Evolutionary conservation across 768 basidiomycete genomes (phyloP).

Genomic region (Royoungia palumana): DNA sequence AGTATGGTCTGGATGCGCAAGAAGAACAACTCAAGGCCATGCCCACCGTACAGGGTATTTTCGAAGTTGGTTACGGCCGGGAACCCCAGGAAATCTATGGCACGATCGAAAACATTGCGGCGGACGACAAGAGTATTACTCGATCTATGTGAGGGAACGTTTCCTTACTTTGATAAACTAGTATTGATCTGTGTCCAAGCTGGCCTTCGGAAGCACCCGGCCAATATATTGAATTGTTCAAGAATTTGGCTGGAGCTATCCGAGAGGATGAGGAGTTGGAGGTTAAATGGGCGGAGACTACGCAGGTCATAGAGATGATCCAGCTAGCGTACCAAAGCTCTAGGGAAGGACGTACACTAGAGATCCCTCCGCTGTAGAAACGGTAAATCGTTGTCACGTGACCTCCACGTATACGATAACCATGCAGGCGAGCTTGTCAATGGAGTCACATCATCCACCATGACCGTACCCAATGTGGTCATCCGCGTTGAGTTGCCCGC

Average conservation of each 20-base stretch:
- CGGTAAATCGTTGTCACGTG: slow-evolving; percentile 21
- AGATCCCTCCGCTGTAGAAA: slow-evolving; percentile 21
- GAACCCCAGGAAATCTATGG: slow-evolving; percentile 67
- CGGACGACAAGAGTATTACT: slow-evolving; percentile 38
- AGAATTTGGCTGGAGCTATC: slow-evolving; percentile 63
- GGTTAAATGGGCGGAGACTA: slow-evolving; percentile 74
- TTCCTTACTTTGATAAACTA: slow-evolving; percentile 18
- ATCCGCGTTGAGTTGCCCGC: slow-evolving; percentile 76
- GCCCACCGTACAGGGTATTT: slow-evolving; percentile 42
- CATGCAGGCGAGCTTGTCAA: no score
- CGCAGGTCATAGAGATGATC: slow-evolving; percentile 69
- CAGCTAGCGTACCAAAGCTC: slow-evolving; percentile 70
- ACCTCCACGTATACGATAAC: slow-evolving; percentile 28
- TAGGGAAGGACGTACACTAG: slow-evolving; percentile 51
- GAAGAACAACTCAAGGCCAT: slow-evolving; percentile 71
- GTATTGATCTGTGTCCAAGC: slow-evolving; percentile 33
- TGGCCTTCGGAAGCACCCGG: slow-evolving; percentile 64
- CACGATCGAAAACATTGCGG: slow-evolving; percentile 51
- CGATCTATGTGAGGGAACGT: slow-evolving; percentile 32
- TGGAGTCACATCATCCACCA: slow-evolving; percentile 12
- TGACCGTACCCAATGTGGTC: slow-evolving; percentile 30
- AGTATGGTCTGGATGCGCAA: slow-evolving; percentile 76
- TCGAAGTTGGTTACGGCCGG: slow-evolving; percentile 48
- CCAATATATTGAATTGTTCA: slow-evolving; percentile 58
- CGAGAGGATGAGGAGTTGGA: slow-evolving; percentile 48